Evolutionary conservation across 140 eudicot species (phyloP).

Genomic region (Oenanthe javanica): DNA sequence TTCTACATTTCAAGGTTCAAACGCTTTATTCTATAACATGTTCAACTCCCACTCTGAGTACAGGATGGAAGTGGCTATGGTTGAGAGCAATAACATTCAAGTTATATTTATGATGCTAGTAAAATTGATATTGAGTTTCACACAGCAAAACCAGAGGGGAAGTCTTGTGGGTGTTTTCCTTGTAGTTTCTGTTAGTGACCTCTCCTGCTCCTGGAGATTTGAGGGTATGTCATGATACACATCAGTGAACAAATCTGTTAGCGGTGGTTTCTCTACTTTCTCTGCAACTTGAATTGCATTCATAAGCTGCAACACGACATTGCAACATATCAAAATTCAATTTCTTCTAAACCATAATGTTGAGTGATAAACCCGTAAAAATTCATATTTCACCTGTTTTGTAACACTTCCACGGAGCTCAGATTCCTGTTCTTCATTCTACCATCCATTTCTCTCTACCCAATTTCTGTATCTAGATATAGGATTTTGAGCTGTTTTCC

Average conservation of each 20-base stretch:
- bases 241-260: constrained; percentile 49
- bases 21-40: not conserved
- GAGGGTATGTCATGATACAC: constrained; percentile 45
- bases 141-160: constrained; percentile 28
- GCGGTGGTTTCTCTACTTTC: constrained; percentile 42
- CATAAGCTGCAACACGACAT: constrained; percentile 34
- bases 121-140: not conserved
- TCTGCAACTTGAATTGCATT: constrained; percentile 74
- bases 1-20: no score
- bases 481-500: constrained; percentile 58
- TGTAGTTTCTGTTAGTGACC: constrained; percentile 33
- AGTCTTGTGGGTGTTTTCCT: constrained; percentile 43
- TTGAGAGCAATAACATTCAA: not conserved
- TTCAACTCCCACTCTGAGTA: not conserved
- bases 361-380: not conserved
- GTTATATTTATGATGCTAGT: not conserved
- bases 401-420: constrained; percentile 31
- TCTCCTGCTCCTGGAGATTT: constrained; percentile 63
- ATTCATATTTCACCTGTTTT: constrained; percentile 41
- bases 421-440: constrained; percentile 45
- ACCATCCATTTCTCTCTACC: constrained; percentile 60
- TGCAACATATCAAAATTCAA: not conserved
- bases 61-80: not conserved
- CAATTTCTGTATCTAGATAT: constrained; percentile 58
- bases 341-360: not conserved